Evolutionary conservation across 352 stramenopile species (phyloP), one percentile per base, ranked within the genome.

Genomic region (Hyaloperonospora arabidopsidis): DNA sequence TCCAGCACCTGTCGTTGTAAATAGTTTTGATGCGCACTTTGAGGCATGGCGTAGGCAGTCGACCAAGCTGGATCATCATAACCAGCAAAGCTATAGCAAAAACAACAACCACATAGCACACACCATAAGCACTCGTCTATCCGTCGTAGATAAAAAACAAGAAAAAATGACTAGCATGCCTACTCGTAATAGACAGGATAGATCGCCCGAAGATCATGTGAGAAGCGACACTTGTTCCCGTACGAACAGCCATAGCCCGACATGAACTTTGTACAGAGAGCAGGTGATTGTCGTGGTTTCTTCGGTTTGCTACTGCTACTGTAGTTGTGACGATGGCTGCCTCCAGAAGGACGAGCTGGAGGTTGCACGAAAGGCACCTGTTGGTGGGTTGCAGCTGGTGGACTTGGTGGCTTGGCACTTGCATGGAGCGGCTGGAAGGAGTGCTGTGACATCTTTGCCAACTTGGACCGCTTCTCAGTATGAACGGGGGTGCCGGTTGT

Each of bases 141-240:
- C 39, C 15, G 18, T 18, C 34, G 14, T 34, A 56, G 49, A 15
- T 35, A 48, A 38, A 57, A 15, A 17, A 7, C 6, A 38, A 38
- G 8, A 51, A 45, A n/a, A 12, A 49, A 41, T 14, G 21, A 21
- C 15, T 6, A 21, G 6, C 5, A 8, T 51, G 17, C 48, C 8
- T 67, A 69, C 50, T 68, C 65, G 39, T 67, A 57, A 34, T 62
- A 67, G 7, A 41, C 45, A 8, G 65, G 53, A 39, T 64, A 67
- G 45, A 65, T 51, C 3, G 34, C 36, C 49, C 52, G 46, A 2
- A 57, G 17, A 5, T 83, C 68, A 44, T 91, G 81, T 0, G 70
- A 82, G 41, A 73, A 91, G 39, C 58, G 78, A 51, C 81, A 91
- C 13, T 67, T 70, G 28, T 52, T 44, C 4, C 79, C 81, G 25